Conservation (phyloP, 495 filamentous ascomycete genomes). For the Xylaria nigripes region DNA sequence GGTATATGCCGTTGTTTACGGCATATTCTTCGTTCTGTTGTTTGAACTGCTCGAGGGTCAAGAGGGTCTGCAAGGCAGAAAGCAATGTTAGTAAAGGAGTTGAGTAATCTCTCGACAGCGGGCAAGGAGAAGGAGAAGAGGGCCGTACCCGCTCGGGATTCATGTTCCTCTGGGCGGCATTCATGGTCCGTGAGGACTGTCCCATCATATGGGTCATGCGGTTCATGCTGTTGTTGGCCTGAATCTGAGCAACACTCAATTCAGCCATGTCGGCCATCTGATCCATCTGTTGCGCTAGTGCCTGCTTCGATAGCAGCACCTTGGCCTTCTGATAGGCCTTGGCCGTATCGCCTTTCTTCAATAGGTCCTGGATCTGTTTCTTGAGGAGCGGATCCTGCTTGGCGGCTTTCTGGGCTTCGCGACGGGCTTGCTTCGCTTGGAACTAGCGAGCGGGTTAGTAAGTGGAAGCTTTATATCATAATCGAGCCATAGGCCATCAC, state of each 20-base stretch:
- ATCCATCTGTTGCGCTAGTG: constrained; percentile 47
- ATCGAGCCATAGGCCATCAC: neutral
- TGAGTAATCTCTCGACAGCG: neutral
- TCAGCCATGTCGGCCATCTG: constrained; percentile 48
- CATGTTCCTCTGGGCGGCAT: constrained; percentile 66
- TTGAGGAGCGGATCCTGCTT: constrained; percentile 78
- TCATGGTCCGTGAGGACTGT: constrained; percentile 41
- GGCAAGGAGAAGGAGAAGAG: neutral
- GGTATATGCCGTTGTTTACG: constrained; percentile 73
- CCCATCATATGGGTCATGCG: constrained; percentile 48
- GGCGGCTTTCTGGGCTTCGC: constrained; percentile 70
- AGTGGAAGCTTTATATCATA: neutral
- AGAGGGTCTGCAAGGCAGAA: constrained; percentile 28
- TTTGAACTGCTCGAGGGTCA: constrained; percentile 71
- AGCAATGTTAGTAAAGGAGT: neutral
- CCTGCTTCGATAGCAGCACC: constrained; percentile 46
- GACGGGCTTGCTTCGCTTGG: constrained; percentile 74
- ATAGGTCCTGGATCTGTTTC: constrained; percentile 74
- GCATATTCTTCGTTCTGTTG: constrained; percentile 79
- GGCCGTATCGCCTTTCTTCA: constrained; percentile 61
- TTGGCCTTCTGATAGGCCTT: constrained; percentile 78
- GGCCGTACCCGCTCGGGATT: constrained; percentile 56
- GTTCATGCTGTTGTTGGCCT: constrained; percentile 49
- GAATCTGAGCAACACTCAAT: constrained; percentile 43
- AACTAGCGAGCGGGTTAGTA: constrained; percentile 43